A percentile compares a stretch with the other conserved stretches of the same genome.
These are phyloP conservation scores for Sporopachydermia lactativora DNA, from an alignment of 805 yeast species.

Conservation along the genomic window DNA sequence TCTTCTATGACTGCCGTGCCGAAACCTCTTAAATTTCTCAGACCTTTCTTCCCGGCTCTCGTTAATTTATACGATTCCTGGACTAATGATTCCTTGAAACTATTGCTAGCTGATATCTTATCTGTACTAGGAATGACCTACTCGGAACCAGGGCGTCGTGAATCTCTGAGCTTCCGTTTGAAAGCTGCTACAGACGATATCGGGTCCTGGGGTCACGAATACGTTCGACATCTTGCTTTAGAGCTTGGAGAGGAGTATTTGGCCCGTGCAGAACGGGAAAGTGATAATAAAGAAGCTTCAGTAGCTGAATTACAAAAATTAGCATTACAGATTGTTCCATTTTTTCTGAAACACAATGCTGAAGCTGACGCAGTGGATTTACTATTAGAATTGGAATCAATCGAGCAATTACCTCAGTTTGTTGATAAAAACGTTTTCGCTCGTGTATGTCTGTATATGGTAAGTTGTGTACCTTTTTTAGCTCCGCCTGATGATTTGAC, in stretches of 20 bases:
- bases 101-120: slow-evolving; percentile 69
- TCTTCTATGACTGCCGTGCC: slow-evolving; percentile 99
- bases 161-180: slow-evolving; percentile 69
- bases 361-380: slow-evolving; percentile 98
- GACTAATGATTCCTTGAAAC: slow-evolving; percentile 34
- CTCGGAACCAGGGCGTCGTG: slow-evolving; percentile 66
- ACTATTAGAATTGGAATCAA: slow-evolving; percentile 75
- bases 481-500: slow-evolving; percentile 90
- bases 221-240: slow-evolving; percentile 86
- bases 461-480: slow-evolving; percentile 88
- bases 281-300: slow-evolving; percentile 9
- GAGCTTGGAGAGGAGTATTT: slow-evolving; percentile 81
- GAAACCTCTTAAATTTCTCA: slow-evolving; percentile 87
- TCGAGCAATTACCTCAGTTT: slow-evolving; percentile 68
- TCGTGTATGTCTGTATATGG: slow-evolving; percentile 89
- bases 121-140: slow-evolving; percentile 94
- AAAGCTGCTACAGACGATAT: slow-evolving; percentile 40
- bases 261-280: slow-evolving; percentile 14
- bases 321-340: slow-evolving; percentile 70
- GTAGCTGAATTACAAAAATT: slow-evolving; percentile 39
- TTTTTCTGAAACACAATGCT: slow-evolving; percentile 86
- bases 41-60: slow-evolving; percentile 72
- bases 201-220: slow-evolving; percentile 96
- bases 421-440: slow-evolving; percentile 76
- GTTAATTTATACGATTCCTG: slow-evolving; percentile 54